Evolutionary conservation across 2,329 filamentous ascomycete genomes (phyloP), one percentile per base, ranked within the genome.

Genomic region (Rachicladosporium sp.): DNA sequence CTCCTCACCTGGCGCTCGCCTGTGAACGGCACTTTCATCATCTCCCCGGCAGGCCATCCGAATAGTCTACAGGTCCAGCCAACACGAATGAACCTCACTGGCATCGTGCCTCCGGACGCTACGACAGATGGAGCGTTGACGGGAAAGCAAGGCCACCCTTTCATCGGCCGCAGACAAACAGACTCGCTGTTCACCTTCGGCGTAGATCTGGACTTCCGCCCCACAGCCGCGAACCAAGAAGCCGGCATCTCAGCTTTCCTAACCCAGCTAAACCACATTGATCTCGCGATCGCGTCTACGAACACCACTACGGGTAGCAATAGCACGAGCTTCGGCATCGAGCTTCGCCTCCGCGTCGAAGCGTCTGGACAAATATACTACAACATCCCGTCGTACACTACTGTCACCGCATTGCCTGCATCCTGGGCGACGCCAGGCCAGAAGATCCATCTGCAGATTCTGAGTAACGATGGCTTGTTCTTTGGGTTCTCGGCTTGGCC

Each of bases 101-200:
- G 15, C 3, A 19, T 19, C 5, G 15, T 19, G 5, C 15, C 15
- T 3, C 15, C 15, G 15, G 15, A 19, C 5, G 15, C 15, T 5
- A 19, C 15, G 15, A 19, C 15, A 3, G 68, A 74, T 43, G 64
- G 66, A 0, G 65, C 69, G 40, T 67, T 67, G 43, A 54, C 60
- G 3, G 68, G 67, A 1, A 63, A 65, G 33, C 55, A 53, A 3
- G 66, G 68, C 4, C 68, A 72, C 52, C 64, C 71, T 0, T 74
- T 78, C 34, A 59, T 78, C 11, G 69, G 67, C 0, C 62, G 70
- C 2, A 62, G 72, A 1, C 73, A 78, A 50, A 69, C 69, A 4
- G 66, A 76, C 44, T 70, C 71, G 0, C 54, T 73, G 1, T 76
- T 76, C 51, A 66, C 58, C 0, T 76, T 63, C 50, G 62, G 57